A percentile compares a stretch with the other conserved stretches of the same genome.
phyloP scores from a whole-genome alignment of 306 rosid species.

The Gillenia trifoliata region DNA sequence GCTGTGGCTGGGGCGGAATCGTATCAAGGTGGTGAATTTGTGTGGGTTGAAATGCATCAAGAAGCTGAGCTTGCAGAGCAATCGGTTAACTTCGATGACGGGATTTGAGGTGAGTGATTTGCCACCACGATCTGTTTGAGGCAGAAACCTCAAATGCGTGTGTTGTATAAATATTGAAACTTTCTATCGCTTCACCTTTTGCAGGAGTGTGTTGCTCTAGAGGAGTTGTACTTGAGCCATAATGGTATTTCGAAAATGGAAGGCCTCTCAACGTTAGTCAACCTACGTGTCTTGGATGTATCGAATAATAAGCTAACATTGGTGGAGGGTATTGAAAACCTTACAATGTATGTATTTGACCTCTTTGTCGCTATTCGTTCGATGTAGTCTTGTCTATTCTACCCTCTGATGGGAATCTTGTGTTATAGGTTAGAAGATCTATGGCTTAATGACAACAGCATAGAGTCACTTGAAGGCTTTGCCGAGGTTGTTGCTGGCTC shows the following conservation, averaged over 20 bases:
- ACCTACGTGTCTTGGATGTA: conserved; percentile 81
- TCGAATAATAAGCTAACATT: conserved; percentile 77
- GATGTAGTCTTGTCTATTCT: conserved; percentile 8
- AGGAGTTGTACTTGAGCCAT: conserved; percentile 91
- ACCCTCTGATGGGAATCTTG: conserved; percentile 12
- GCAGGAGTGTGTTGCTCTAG: conserved; percentile 73
- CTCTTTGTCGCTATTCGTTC: background rate
- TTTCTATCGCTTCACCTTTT: background rate
- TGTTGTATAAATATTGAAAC: background rate
- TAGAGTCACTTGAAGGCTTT: conserved; percentile 62
- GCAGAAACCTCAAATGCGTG: background rate
- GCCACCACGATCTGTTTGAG: background rate
- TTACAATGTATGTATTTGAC: conserved; percentile 48
- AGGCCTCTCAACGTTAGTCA: conserved; percentile 74
- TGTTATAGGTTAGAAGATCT: conserved; percentile 78
- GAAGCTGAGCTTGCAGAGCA: conserved; percentile 96
- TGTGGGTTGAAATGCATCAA: conserved; percentile 74
- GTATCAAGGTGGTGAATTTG: conserved; percentile 69
- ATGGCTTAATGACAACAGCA: conserved; percentile 90
- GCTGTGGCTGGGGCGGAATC: conserved; percentile 93
- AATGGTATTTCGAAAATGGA: conserved; percentile 90
- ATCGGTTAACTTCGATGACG: conserved; percentile 73
- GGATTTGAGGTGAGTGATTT: conserved; percentile 64
- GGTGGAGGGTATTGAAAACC: conserved; percentile 56
- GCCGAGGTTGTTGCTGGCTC: conserved; percentile 78